Percentiles rank a stretch among this genome's conserved stretches.
phyloP scores from a whole-genome alignment of 768 basidiomycete genomes.

The Kwoniella sp. region DNA sequence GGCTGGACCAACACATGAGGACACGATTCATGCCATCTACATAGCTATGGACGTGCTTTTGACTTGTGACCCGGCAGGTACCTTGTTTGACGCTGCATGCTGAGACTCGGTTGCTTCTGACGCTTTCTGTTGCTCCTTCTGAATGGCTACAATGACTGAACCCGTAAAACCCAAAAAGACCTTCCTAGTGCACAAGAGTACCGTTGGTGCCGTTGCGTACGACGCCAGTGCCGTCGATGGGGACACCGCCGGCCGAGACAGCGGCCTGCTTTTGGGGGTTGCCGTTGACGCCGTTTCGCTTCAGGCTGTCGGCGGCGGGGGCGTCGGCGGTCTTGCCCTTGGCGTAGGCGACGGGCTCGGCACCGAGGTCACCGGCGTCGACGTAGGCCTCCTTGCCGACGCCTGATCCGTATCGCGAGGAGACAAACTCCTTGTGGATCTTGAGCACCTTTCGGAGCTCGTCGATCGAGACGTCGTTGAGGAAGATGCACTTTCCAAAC shows the following conservation, averaged over 20 bases:
- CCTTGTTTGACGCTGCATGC: too few relatives aligned
- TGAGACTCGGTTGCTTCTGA: too few relatives aligned
- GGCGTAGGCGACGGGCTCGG: slow-evolving; percentile 41
- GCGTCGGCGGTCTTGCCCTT: slow-evolving; percentile 11
- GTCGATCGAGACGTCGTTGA: slow-evolving; percentile 50
- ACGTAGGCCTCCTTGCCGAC: slow-evolving; percentile 50
- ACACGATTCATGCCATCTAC: too few relatives aligned
- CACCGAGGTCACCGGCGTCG: slow-evolving; percentile 50
- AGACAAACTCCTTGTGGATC: slow-evolving; percentile 49
- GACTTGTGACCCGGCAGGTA: too few relatives aligned
- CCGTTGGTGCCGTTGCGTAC: slow-evolving; percentile 39
- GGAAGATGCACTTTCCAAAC: slow-evolving; percentile 49
- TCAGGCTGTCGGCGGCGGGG: slow-evolving; percentile 22
- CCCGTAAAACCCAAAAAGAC: too few relatives aligned
- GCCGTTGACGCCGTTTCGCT: slow-evolving; percentile 36
- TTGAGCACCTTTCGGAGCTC: slow-evolving; percentile 45
- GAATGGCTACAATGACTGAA: too few relatives aligned
- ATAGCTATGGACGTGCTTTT: too few relatives aligned
- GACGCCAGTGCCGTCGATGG: slow-evolving; percentile 32
- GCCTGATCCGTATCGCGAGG: slow-evolving; percentile 39
- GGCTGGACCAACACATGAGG: too few relatives aligned
- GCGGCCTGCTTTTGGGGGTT: slow-evolving; percentile 31
- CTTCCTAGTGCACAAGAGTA: too few relatives aligned
- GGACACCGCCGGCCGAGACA: slow-evolving; percentile 37
- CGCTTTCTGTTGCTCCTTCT: too few relatives aligned